phyloP scores from a whole-genome alignment of 2,329 filamentous ascomycete genomes.

The Neopestalotiopsis sp. region DNA sequence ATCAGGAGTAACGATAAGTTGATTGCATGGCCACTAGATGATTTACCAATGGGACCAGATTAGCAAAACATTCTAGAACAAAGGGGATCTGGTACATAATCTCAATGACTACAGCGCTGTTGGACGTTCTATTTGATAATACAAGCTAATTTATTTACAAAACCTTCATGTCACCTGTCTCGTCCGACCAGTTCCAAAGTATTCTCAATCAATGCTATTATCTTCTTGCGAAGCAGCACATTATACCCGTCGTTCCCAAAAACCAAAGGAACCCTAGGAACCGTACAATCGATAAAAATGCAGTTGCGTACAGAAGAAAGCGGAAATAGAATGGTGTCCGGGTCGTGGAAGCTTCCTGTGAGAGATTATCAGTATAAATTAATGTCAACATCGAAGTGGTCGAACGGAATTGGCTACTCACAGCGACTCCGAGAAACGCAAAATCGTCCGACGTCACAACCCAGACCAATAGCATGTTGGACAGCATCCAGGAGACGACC shows the following conservation, averaged over 20 bases:
- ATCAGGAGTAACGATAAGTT: too few relatives aligned
- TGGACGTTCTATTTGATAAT: too few relatives aligned
- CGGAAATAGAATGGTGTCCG: slow-evolving; percentile 93
- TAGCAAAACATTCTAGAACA: not conserved
- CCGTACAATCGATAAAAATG: slow-evolving; percentile 79
- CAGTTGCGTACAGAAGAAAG: slow-evolving; percentile 88
- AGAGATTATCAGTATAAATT: slow-evolving; percentile 33
- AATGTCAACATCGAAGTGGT: not conserved
- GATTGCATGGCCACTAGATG: too few relatives aligned
- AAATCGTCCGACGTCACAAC: slow-evolving; percentile 89
- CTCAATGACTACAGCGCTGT: too few relatives aligned
- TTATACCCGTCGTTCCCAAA: slow-evolving; percentile 90
- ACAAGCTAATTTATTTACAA: too few relatives aligned
- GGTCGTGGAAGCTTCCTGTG: slow-evolving; percentile 66
- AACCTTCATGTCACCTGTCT: not conserved
- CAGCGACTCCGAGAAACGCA: slow-evolving; percentile 81
- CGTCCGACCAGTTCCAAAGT: too few relatives aligned
- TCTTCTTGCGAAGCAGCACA: slow-evolving; percentile 92
- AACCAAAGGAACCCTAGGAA: slow-evolving; percentile 95
- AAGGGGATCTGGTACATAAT: too few relatives aligned
- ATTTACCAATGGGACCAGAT: too few relatives aligned
- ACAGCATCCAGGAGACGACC: slow-evolving; percentile 95
- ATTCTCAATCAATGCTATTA: slow-evolving; percentile 42
- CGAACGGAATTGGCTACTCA: slow-evolving; percentile 57
- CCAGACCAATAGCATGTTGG: slow-evolving; percentile 84